Evolutionary conservation across 495 filamentous ascomycete species (phyloP), one percentile per base, ranked within the genome.

Genomic region (Melanomma pulvis-pyrius): DNA sequence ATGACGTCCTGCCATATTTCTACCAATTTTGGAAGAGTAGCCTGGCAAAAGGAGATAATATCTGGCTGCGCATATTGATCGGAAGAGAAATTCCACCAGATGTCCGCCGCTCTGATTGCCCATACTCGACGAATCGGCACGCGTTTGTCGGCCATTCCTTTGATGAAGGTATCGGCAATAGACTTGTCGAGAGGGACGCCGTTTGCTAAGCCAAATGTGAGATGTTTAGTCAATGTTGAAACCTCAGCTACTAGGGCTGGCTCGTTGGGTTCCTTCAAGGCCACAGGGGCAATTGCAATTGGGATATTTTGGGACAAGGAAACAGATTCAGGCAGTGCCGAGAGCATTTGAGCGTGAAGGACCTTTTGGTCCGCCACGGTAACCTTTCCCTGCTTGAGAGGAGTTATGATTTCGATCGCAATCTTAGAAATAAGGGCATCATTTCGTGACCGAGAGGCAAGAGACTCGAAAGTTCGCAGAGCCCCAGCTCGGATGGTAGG

Each of bases 211-310:
- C 88, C 80, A 74, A 79, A 82, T 9, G 74, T 70, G 29, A 90
- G 75, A 68, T 90, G 87, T 49, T 81, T 81, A 52, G 84, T 79
- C 26, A 97, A 80, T 0, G 90, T 85, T 22, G 82, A 79, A 12
- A 89, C 82, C 72, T 96, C 90, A n/a, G 91, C 87, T 52, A 81
- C 82, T 7, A 94, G 77, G 34, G 92, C 92, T 48, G 80, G 77
- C 74, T 98, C 96, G 71, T 93, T 98, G 7, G 90, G 86, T 76
- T 98, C 94, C 60, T 96, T 94, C 2, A 80, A 76, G 24, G 86
- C 83, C 9, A 89, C 74, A 17, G 85, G 76, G 17, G 87, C 81
- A 28, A 98, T 80, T 8, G 82, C 84, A 36, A 82, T 75, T 32
- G 86, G 82, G n/a, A 96, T 79, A 62, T 88, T 88, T 36, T 80